Evolutionary conservation across 2,329 filamentous ascomycete species (phyloP), one percentile per base, ranked within the genome.

Genomic region (Aspergillus texensis): DNA sequence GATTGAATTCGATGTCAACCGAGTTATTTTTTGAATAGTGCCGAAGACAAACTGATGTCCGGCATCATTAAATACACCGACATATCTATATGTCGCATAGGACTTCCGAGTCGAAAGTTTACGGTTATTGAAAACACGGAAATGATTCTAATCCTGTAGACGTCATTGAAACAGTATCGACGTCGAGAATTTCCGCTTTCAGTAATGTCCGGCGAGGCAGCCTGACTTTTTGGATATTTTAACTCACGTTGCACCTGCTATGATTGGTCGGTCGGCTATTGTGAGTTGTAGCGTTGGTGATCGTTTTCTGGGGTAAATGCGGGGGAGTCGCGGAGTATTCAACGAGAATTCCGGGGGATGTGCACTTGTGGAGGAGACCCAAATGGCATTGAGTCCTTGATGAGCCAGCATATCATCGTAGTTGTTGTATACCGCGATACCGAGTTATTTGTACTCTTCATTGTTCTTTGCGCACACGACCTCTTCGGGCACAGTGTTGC

Each of bases 321-420:
- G 46, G 46, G 12, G 46, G 46, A 50, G 11, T 50, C 21, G 46
- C 16, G 46, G 46, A 50, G 24, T 14, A 50, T 19, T 19, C 8
- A 16, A 48, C 1, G 4, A 4, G 14, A 28, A 28, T 26, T 16
- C 45, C 21, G 45, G 12, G 45, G 24, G 12, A 48, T 26, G 34
- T 36, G 14, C 26, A 28, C 6, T 28, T 28, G 26, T 28, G 26
- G 6, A 28, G 26, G 26, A 80, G 30, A 85, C 74, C 46, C 83
- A 79, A 6, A 85, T 82, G 1, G 83, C 83, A 64, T 84, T 78
- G 8, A 85, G 73, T 4, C 79, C 79, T 45, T 77, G 72, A 64
- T 84, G 81, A 69, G 78, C 75, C 45, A 85, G 76, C 82, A 85
- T 82, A 66, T 82, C 77, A 53, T 83, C 80, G 65, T 79, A 85